Conservation (phyloP, 306 rosid species). For the Acacia crassicarpa region DNA sequence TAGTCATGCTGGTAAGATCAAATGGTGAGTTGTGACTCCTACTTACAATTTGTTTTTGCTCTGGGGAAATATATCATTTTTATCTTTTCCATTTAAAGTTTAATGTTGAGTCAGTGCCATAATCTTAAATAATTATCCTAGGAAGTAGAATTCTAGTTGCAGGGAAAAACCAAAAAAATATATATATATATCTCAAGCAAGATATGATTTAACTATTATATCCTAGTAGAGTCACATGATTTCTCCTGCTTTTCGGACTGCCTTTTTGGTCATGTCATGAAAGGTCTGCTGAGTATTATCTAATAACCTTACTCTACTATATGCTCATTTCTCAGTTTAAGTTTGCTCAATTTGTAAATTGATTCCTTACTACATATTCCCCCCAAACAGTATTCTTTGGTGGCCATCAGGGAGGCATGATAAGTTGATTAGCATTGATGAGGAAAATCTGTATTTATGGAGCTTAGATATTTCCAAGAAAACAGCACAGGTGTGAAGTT, state of each 20-base stretch:
- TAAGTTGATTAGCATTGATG: slow-evolving; percentile 86
- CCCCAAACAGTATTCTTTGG: slow-evolving; percentile 79
- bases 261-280: slow-evolving; percentile 4
- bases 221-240: background rate
- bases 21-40: slow-evolving; percentile 66
- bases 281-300: slow-evolving; percentile 10
- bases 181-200: no score
- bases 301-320: slow-evolving; percentile 14
- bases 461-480: slow-evolving; percentile 85
- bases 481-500: slow-evolving; percentile 68
- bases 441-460: slow-evolving; percentile 82
- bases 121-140: slow-evolving; percentile 15
- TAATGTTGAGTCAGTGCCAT: background rate
- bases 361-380: slow-evolving; percentile 30
- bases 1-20: slow-evolving; percentile 67
- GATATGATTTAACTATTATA: slow-evolving; percentile 3
- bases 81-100: slow-evolving; percentile 16
- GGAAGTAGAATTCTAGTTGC: background rate
- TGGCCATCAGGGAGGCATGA: slow-evolving; percentile 94
- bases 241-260: slow-evolving; percentile 2
- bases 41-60: slow-evolving; percentile 11
- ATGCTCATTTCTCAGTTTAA: background rate
- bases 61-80: background rate
- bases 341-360: slow-evolving; percentile 5
- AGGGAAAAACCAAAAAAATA: background rate